Base-by-base conservation (phyloP, 176 grass and related monocot species). In the Otatea glauca region DNA sequence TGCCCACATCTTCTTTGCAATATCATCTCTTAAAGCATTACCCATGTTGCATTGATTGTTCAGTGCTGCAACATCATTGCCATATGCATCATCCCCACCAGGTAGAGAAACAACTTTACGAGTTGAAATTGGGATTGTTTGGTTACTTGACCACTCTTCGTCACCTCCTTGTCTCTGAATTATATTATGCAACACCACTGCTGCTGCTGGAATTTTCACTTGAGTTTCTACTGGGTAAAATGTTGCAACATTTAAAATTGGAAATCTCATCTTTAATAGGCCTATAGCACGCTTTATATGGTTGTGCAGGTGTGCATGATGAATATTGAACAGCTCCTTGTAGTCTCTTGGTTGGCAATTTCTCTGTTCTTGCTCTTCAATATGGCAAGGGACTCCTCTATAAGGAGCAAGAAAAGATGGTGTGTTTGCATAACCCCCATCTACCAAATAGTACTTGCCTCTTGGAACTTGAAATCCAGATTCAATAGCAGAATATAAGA, bases 251-350 rank as follows among this genome's bases (percentile, higher is more conserved):
- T 88, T 88, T 29, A 91, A 56, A 72, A 91, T 91, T 17, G 86
- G 92, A 76, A 91, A 94, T 14, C 79, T 62, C 79, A 81, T 91
- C 41, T 89, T 94, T 37, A 94, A 35, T 4, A 89, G 41, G 3
- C 54, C 15, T 45, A 77, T 77, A 14, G 89, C 87, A 86, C 6
- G 7, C 56, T 83, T 84, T 0, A 88, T 86, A 65, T 91, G 86
- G 61, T 72, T 77, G 13, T 10, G 48, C 38, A 94, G 68, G 63
- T 80, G 42, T 84, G 86, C 76, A 77, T 94, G 85, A 9, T 77
- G 69, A 77, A 89, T 39, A 65, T 92, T 92, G 68, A 92, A 92
- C 71, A 92, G 39, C 83, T 92, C 87, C 56, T 79, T 92, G 49
- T 80, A 87, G 56, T 89, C 24, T 39, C 21, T 38, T 65, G 83